Percentiles rank a stretch among this genome's conserved stretches.
Conservation (phyloP, 1,284 basidiomycete genomes). For the Hemileia vastatrix region DNA sequence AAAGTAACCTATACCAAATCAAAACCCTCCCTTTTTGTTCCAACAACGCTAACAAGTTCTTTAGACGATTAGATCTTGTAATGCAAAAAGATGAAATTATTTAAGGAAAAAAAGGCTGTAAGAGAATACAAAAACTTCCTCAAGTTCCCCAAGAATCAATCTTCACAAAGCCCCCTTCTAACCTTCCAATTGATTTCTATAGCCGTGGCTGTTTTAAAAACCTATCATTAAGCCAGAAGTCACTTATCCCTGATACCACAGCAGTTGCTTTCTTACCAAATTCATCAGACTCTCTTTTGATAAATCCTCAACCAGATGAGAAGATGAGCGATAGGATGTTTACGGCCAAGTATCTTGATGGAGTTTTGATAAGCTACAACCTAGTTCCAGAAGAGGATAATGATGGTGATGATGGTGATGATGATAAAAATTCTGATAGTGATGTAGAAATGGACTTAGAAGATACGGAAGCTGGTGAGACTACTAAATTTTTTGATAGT, state of each 20-base stretch:
- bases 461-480: too few species aligned
- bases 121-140: neutral
- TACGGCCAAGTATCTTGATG: too few species aligned
- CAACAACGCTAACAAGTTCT: slow-evolving; percentile 2
- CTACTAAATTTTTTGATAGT: too few species aligned
- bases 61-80: neutral
- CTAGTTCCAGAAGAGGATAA: too few species aligned
- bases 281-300: neutral
- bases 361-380: too few species aligned
- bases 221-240: neutral
- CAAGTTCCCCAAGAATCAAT: neutral
- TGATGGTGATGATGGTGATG: too few species aligned
- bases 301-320: neutral
- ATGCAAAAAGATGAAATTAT: neutral
- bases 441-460: too few species aligned
- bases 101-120: neutral
- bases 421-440: too few species aligned
- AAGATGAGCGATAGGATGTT: too few species aligned
- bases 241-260: neutral
- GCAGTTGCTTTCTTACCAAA: slow-evolving; percentile 1
- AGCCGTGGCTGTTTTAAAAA: slow-evolving; percentile 2
- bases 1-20: neutral
- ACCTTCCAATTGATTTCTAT: slow-evolving; percentile 2
- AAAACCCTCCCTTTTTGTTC: slow-evolving; percentile 2
- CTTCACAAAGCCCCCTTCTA: slow-evolving; percentile 2